phyloP scores from a whole-genome alignment of 345 rosid genomes.

The Durio zibethinus region DNA sequence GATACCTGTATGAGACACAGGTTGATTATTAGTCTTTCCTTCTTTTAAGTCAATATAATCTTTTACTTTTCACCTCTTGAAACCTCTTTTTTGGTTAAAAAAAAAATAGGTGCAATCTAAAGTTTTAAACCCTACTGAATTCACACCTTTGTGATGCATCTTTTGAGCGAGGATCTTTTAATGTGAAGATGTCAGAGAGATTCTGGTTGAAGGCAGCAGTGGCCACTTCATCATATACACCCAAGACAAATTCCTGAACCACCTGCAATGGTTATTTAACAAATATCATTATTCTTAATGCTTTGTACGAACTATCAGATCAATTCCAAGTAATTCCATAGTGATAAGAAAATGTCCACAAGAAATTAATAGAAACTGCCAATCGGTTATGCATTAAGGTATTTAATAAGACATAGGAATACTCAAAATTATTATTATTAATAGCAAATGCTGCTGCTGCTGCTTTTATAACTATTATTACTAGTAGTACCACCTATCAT shows the following conservation, averaged over 20 bases:
- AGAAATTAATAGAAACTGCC: neutral
- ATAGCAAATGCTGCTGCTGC: neutral
- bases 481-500: neutral
- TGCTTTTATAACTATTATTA: neutral
- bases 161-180: conserved; percentile 76
- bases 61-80: neutral
- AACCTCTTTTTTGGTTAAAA: neutral
- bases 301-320: neutral
- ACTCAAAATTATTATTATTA: neutral
- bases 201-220: conserved; percentile 75
- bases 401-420: neutral
- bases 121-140: neutral
- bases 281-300: neutral
- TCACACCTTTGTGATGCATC: conserved; percentile 81
- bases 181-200: conserved; percentile 60
- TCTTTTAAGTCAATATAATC: neutral
- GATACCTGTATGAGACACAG: conserved; percentile 50
- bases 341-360: neutral
- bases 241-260: conserved; percentile 82
- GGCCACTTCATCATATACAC: conserved; percentile 71
- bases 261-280: conserved; percentile 37
- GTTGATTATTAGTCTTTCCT: neutral
- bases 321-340: neutral
- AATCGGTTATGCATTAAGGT: neutral
- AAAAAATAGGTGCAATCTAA: neutral